Base-by-base conservation (phyloP, 192 early-diverging fungal species). In the Paraglomus brasilianum region DNA sequence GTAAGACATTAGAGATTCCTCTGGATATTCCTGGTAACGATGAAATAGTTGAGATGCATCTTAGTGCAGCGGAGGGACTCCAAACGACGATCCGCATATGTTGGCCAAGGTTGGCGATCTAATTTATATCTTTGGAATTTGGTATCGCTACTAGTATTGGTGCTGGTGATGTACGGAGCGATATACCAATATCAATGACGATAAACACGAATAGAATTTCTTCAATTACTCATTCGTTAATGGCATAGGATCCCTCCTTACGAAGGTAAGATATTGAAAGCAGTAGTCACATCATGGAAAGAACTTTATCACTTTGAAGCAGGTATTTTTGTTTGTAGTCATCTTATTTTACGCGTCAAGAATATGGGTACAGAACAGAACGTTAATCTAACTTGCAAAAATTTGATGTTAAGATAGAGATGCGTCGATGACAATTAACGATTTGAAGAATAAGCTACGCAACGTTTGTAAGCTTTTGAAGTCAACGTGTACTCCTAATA, bases 21-120 rank as follows among this genome's bases (percentile, higher is more conserved):
- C 38, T 68, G 17, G 47, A 51, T 22, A 11, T 68, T 55, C 36
- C 66, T 2, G 42, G 45, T 13, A 68, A 55, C 7, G 51, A 52
- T 4, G n/a, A 55, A 68, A 68, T 55, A 8, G 5, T 68, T 15
- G 40, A 44, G 2, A 55, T 68, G 30, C 66, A 68, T 55, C 22
- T 43, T 14, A 40, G 3, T 41, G 49, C 66, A 40, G 50, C 66
- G 41, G 56, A 43, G 19, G 66, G 47, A 15, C 30, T 68, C n/a
- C 40, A 68, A 55, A 42, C 41, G 9, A 45, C 56, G 30, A 68
- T 68, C 9, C 22, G 17, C 11, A 56, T 15, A 55, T 68, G 66
- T 42, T 68, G 66, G 66, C 66, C 66, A n/a, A 68, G 66, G 66
- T 68, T 19, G 5, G 39, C 36, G 17, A 1, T 47, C 14, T 19